phyloP scores from a whole-genome alignment of 768 basidiomycete species.

The Multifurca ochricompacta region DNA sequence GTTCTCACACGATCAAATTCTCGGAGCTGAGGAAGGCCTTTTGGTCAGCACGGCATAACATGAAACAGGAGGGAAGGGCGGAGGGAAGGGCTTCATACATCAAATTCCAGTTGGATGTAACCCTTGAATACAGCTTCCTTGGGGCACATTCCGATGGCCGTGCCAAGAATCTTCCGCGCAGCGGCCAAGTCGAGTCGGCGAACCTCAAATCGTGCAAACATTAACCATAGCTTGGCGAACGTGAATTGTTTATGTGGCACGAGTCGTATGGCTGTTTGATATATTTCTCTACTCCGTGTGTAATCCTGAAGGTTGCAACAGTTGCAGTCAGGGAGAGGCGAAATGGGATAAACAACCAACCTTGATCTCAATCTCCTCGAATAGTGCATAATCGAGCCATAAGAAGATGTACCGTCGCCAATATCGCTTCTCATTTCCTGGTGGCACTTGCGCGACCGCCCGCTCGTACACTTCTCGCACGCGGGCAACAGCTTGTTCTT shows the following conservation, averaged over 20 bases:
- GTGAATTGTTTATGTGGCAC: conserved; percentile 97
- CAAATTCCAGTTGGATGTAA: conserved; percentile 90
- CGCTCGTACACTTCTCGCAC: conserved; percentile 94
- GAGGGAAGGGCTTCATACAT: conserved; percentile 37
- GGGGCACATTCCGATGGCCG: conserved; percentile 90
- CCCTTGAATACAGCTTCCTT: conserved; percentile 94
- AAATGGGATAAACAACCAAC: conserved; percentile 33
- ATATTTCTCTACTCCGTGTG: conserved; percentile 80
- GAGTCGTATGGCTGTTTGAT: conserved; percentile 79
- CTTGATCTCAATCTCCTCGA: conserved; percentile 95
- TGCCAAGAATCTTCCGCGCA: conserved; percentile 84
- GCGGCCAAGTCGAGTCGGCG: conserved; percentile 72
- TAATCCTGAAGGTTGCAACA: conserved; percentile 51
- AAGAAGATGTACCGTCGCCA: conserved; percentile 88
- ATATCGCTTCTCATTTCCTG: conserved; percentile 86
- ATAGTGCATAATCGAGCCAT: conserved; percentile 93
- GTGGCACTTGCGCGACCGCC: conserved; percentile 92
- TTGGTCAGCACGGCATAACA: conserved; percentile 12
- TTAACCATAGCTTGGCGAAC: conserved; percentile 93
- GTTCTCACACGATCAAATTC: conserved; percentile 93
- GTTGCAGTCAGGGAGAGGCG: not conserved
- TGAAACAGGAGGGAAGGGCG: not conserved
- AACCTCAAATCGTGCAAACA: conserved; percentile 89
- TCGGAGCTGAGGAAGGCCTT: conserved; percentile 48
- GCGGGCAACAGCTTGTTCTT: conserved; percentile 50